Conservation (phyloP, 768 basidiomycete genomes). For the Botryobasidium botryosum region DNA sequence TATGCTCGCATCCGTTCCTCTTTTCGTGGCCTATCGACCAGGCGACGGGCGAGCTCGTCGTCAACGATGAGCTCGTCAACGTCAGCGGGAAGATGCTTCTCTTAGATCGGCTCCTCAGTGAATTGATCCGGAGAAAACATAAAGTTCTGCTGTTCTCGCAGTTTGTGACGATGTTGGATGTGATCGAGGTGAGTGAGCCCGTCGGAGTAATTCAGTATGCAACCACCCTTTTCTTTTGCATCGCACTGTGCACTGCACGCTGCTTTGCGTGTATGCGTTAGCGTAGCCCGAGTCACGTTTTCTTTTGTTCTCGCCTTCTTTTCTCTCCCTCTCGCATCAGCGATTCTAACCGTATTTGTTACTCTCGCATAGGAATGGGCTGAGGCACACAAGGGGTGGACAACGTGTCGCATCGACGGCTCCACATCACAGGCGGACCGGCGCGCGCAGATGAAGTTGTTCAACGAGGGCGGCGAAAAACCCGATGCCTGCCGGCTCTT, state of each 20-base stretch:
- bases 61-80: slow-evolving; percentile 68
- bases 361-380: slow-evolving; percentile 63
- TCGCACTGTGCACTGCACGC: too few relatives aligned
- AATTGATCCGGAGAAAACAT: slow-evolving; percentile 44
- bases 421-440: slow-evolving; percentile 63
- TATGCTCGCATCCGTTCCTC: slow-evolving; percentile 82
- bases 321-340: background rate
- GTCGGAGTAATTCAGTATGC: too few relatives aligned
- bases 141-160: slow-evolving; percentile 36
- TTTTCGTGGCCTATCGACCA: slow-evolving; percentile 71
- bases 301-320: slow-evolving; percentile 1
- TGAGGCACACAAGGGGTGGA: slow-evolving; percentile 61
- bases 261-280: too few relatives aligned
- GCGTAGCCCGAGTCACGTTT: too few relatives aligned
- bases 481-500: slow-evolving; percentile 56
- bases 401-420: slow-evolving; percentile 85
- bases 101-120: slow-evolving; percentile 70
- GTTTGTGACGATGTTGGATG: slow-evolving; percentile 91
- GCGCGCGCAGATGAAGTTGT: slow-evolving; percentile 67
- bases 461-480: slow-evolving; percentile 54
- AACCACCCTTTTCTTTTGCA: too few relatives aligned
- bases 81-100: slow-evolving; percentile 96
- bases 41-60: slow-evolving; percentile 37
- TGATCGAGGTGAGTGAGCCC: slow-evolving; percentile 57
- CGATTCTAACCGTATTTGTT: slow-evolving; percentile 31